These are phyloP conservation scores for Talaromyces sp. DNA, from an alignment of 2,329 filamentous ascomycete species.

Conservation along the genomic window DNA sequence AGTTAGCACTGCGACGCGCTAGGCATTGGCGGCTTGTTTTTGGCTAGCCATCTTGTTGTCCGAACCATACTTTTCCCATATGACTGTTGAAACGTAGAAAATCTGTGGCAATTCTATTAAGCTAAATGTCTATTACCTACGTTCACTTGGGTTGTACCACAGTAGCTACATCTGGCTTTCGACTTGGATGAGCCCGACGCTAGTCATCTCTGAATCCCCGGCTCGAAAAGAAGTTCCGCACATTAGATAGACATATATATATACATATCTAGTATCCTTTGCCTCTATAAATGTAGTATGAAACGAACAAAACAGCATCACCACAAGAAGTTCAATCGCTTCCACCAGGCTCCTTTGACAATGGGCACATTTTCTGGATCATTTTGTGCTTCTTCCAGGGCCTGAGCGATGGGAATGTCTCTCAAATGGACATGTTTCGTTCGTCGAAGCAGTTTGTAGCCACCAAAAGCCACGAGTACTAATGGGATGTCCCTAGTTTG, in stretches of 20 bases:
- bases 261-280: neutral
- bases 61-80: too few relatives aligned
- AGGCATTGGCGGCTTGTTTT: neutral
- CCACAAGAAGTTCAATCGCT: slow-evolving; percentile 37
- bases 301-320: neutral
- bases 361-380: slow-evolving; percentile 36
- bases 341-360: slow-evolving; percentile 24
- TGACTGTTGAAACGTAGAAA: neutral
- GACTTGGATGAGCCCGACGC: too few relatives aligned
- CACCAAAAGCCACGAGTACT: slow-evolving; percentile 54
- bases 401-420: slow-evolving; percentile 52
- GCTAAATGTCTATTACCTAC: neutral
- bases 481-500: slow-evolving; percentile 56
- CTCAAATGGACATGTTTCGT: slow-evolving; percentile 54
- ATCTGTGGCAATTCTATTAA: neutral
- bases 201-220: neutral
- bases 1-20: neutral
- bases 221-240: neutral
- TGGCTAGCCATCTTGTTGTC: neutral
- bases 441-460: slow-evolving; percentile 65
- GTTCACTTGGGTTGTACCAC: neutral
- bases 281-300: neutral
- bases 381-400: slow-evolving; percentile 46
- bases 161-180: neutral
- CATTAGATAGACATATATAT: neutral